Evolutionary conservation across 805 yeast genomes (phyloP), one percentile per base, ranked within the genome.

Genomic region (Kodamaea laetipori): DNA sequence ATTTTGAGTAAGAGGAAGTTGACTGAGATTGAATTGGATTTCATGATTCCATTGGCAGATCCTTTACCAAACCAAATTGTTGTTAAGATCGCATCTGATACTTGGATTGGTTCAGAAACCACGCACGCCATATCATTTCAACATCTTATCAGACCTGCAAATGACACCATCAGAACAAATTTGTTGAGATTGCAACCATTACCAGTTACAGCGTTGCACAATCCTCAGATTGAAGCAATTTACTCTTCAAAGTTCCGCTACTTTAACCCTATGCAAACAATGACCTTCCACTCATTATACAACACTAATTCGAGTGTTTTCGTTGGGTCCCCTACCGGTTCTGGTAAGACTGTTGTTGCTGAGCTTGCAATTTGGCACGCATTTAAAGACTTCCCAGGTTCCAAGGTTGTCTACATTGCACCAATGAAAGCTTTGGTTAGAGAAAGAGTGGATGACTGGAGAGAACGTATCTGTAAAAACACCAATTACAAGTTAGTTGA

Each of bases 301-400:
- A 82, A 94, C 61, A 68, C 84, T 1, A 79, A 85, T 49, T 76
- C 84, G 1, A 86, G 86, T 60, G 90, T 85, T 0, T 86, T 94
- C 62, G 87, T 94, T 35, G 99, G 99, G 7, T 90, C 98, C 0
- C 99, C 99, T 2, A 94, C 99, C 2, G 99, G 99, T 0, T 77
- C 84, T 0, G 99, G 99, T 53, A 94, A 94, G 63, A 94, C 99
- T 0, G 85, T 94, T 25, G 98, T 95, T 21, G 96, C 98, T 0
- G 99, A 94, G 59, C 66, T 94, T 44, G 98, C 98, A 0, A 87
- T 94, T 11, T 94, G 98, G 97, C 92, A 90, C 60, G 97, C 99
- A 0, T 86, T 92, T 61, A 79, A 76, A 36, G 84, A 86, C 37
- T 81, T 75, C 45, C 97, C 97, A 0, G 80, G 82, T 8, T 80